phyloP scores from a whole-genome alignment of 1,139 yeast genomes.

The Yamadazyma pseudoaaseri region DNA sequence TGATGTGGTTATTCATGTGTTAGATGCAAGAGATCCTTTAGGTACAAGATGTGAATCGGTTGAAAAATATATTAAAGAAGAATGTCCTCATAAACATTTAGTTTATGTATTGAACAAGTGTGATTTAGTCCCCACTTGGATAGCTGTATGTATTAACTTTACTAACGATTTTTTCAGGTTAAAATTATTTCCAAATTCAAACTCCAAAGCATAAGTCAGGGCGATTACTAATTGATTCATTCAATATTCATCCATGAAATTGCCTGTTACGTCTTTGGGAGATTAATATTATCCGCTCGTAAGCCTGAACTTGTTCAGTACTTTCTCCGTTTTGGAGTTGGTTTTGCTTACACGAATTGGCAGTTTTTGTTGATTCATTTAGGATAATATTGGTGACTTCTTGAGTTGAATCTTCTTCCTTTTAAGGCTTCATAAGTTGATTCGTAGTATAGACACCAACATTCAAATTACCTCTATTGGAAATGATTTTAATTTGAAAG shows the following conservation, averaged over 20 bases:
- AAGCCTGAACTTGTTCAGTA: slow-evolving; percentile 19
- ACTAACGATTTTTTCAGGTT: slow-evolving; percentile 1
- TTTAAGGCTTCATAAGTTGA: slow-evolving; percentile 25
- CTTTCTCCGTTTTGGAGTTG: slow-evolving; percentile 46
- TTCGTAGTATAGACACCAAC: slow-evolving; percentile 80
- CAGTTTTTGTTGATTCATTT: slow-evolving; percentile 38
- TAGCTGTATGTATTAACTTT: slow-evolving; percentile 76
- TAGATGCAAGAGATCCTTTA: slow-evolving; percentile 96
- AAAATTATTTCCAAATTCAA: slow-evolving; percentile 1
- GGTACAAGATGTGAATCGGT: slow-evolving; percentile 95
- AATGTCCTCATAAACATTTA: slow-evolving; percentile 95
- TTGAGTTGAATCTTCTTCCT: slow-evolving; percentile 59
- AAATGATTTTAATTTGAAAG: slow-evolving; percentile 2
- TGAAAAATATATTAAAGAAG: slow-evolving; percentile 88
- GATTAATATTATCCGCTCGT: slow-evolving; percentile 61
- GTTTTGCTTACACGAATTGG: slow-evolving; percentile 38
- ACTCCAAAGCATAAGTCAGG: slow-evolving; percentile 75
- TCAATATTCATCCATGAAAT: slow-evolving; percentile 32
- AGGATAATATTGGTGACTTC: slow-evolving; percentile 48
- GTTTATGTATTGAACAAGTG: slow-evolving; percentile 94
- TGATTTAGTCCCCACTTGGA: slow-evolving; percentile 99
- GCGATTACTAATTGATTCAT: slow-evolving; percentile 33
- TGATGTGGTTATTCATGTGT: slow-evolving; percentile 92
- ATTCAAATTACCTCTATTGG: too few species aligned
- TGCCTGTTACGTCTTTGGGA: slow-evolving; percentile 98